Percentiles rank a stretch among this genome's conserved stretches.
Evolutionary conservation across 495 filamentous ascomycete species (phyloP).

Genomic region (Podospora didyma): DNA sequence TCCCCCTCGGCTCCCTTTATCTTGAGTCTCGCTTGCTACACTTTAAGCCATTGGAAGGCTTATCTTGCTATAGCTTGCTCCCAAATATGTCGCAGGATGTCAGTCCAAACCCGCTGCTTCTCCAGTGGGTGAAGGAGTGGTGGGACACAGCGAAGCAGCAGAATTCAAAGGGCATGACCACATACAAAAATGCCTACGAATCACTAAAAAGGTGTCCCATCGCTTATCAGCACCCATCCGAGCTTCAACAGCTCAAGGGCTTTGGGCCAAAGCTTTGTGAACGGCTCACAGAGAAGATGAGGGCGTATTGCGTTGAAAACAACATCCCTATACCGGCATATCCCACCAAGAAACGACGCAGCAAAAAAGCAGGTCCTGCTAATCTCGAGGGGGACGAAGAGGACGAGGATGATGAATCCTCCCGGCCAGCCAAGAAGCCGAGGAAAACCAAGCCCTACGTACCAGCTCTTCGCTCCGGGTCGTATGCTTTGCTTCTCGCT

Average conservation of each 20-base stretch:
- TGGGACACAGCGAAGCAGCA: conserved; percentile 66
- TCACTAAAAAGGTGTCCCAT: conserved; percentile 77
- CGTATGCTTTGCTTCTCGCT: conserved; percentile 70
- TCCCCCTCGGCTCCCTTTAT: neutral
- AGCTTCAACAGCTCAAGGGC: conserved; percentile 67
- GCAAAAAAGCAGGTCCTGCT: neutral
- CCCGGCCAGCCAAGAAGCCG: conserved; percentile 58
- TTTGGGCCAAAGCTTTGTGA: conserved; percentile 68
- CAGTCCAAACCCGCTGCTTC: conserved; percentile 70
- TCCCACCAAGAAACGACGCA: conserved; percentile 28
- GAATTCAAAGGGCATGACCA: conserved; percentile 65
- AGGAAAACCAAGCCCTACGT: conserved; percentile 68
- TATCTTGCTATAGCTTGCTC: neutral
- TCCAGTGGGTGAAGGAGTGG: conserved; percentile 78
- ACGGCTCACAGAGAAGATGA: conserved; percentile 64
- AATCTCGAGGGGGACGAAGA: conserved; percentile 26
- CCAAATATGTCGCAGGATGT: conserved; percentile 25
- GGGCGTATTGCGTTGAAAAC: conserved; percentile 63
- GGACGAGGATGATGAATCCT: conserved; percentile 31
- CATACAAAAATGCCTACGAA: conserved; percentile 77
- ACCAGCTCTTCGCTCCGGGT: conserved; percentile 64
- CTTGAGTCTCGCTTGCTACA: neutral
- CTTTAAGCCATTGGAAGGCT: neutral
- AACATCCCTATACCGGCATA: conserved; percentile 67
- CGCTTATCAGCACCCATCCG: conserved; percentile 68